A percentile compares a stretch with the other conserved stretches of the same genome.
Evolutionary conservation across 257 asterid species (phyloP).

Genomic region (Solanum raphanifolium): DNA sequence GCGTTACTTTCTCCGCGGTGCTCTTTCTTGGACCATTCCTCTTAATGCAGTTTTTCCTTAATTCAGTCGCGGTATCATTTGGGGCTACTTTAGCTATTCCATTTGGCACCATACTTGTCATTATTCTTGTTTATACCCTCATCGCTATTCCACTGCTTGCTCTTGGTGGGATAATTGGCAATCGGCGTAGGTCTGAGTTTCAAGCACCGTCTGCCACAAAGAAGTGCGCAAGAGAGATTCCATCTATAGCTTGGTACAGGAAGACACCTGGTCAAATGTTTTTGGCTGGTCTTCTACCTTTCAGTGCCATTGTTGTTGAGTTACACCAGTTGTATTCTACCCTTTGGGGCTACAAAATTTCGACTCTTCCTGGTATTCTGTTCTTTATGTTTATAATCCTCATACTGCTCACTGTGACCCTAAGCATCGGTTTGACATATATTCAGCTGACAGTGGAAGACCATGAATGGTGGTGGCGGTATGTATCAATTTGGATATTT

Average conservation of each 20-base stretch:
- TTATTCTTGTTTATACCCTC: conserved; percentile 32
- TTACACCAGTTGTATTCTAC: conserved; percentile 61
- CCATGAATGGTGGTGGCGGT: conserved; percentile 93
- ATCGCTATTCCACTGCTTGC: conserved; percentile 55
- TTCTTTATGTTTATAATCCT: conserved; percentile 45
- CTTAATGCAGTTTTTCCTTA: conserved; percentile 36
- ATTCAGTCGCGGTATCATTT: conserved; percentile 34
- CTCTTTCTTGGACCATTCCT: conserved; percentile 50
- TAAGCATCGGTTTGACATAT: conserved; percentile 64
- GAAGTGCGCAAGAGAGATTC: conserved; percentile 49
- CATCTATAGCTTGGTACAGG: conserved; percentile 46
- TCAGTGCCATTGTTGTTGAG: conserved; percentile 65
- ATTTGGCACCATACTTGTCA: conserved; percentile 43
- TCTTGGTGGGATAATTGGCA: conserved; percentile 56
- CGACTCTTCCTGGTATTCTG: conserved; percentile 37
- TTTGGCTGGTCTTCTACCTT: conserved; percentile 75
- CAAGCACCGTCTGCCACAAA: conserved; percentile 36
- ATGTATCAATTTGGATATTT: conserved; percentile 1
- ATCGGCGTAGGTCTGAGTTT: conserved; percentile 31
- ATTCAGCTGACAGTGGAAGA: conserved; percentile 74
- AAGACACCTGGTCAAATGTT: conserved; percentile 68
- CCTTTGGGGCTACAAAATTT: conserved; percentile 78
- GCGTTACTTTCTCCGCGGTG: conserved; percentile 38
- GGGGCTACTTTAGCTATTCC: conserved; percentile 67
- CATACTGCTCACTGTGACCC: conserved; percentile 37